These are phyloP conservation scores for Phaffomyces antillensis DNA, from an alignment of 805 yeast species.

Conservation along the genomic window DNA sequence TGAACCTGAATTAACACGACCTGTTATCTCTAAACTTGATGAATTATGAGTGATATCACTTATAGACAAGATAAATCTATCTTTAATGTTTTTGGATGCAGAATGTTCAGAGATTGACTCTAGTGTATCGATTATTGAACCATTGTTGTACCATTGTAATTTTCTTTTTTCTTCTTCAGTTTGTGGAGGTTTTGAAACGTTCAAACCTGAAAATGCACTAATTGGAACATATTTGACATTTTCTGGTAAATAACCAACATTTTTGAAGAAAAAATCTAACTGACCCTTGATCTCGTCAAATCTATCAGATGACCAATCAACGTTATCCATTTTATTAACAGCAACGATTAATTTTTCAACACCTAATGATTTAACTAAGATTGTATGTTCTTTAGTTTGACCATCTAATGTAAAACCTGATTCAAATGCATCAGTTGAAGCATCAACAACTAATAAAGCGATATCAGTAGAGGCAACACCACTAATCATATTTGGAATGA, in stretches of 20 bases:
- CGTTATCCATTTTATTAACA: slow-evolving; percentile 93
- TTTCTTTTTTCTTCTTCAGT: slow-evolving; percentile 46
- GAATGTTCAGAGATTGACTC: slow-evolving; percentile 71
- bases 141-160: slow-evolving; percentile 44
- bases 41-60: slow-evolving; percentile 81
- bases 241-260: slow-evolving; percentile 66
- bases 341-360: slow-evolving; percentile 83
- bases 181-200: slow-evolving; percentile 79
- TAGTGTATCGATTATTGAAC: slow-evolving; percentile 79
- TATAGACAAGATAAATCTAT: slow-evolving; percentile 68
- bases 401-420: slow-evolving; percentile 94
- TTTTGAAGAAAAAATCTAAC: slow-evolving; percentile 65
- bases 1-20: slow-evolving; percentile 89
- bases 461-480: slow-evolving; percentile 94
- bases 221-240: slow-evolving; percentile 83
- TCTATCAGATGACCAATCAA: slow-evolving; percentile 78
- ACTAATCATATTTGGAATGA: slow-evolving; percentile 93
- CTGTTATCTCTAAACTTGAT: slow-evolving; percentile 71
- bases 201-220: slow-evolving; percentile 90
- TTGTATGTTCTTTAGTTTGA: slow-evolving; percentile 93
- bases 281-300: slow-evolving; percentile 73
- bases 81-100: slow-evolving; percentile 56
- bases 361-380: slow-evolving; percentile 85
- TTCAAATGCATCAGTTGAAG: slow-evolving; percentile 93
- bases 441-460: slow-evolving; percentile 85